These are phyloP conservation scores for Calonectria crousiana DNA, from an alignment of 2,329 filamentous ascomycete species.

Conservation along the genomic window DNA sequence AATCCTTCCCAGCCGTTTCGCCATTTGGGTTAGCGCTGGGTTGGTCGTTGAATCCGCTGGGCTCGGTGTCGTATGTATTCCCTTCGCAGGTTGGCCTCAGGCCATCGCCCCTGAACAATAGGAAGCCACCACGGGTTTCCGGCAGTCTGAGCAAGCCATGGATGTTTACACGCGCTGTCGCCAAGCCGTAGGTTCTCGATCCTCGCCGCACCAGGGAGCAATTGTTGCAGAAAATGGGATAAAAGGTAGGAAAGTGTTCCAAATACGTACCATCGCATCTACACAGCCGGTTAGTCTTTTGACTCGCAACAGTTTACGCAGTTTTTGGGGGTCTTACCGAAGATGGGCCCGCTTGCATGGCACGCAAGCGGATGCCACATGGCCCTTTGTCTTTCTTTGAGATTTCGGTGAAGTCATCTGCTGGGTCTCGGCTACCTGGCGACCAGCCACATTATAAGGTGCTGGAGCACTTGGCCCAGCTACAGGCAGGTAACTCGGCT, in stretches of 20 bases:
- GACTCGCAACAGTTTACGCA: background rate
- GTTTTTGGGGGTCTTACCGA: constrained; percentile 58
- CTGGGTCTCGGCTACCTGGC: constrained; percentile 57
- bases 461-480: constrained; percentile 31
- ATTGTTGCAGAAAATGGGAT: background rate
- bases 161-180: background rate
- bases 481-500: constrained; percentile 39
- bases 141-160: no score
- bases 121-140: background rate
- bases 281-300: constrained; percentile 28
- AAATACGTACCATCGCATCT: constrained; percentile 74
- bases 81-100: background rate
- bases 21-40: background rate
- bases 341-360: constrained; percentile 89
- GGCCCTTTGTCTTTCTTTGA: constrained; percentile 79
- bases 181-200: background rate
- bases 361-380: constrained; percentile 87
- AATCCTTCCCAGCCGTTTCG: background rate
- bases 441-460: constrained; percentile 42
- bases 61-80: background rate
- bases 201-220: background rate
- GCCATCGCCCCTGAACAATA: background rate
- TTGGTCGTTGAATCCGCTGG: background rate
- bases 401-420: constrained; percentile 69
- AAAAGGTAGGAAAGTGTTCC: background rate